phyloP scores from a whole-genome alignment of 164 flowering plant species.

The Umbilicus rupestris region DNA sequence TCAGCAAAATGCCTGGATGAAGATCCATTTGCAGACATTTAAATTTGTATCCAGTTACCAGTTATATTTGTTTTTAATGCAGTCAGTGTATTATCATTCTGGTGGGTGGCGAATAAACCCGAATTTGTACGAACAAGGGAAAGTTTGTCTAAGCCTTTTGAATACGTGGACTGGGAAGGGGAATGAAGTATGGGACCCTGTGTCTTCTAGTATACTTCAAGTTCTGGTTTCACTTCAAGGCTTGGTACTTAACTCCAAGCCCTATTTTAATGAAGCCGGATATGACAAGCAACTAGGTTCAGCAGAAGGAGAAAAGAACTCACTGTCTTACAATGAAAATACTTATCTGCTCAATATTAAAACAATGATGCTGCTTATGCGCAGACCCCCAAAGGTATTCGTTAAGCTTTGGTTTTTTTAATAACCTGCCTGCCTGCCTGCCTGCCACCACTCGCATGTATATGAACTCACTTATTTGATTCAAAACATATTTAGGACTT shows the following conservation, averaged over 20 bases:
- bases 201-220: constrained; percentile 95
- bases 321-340: constrained; percentile 90
- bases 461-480: not conserved
- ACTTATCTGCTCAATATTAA: constrained; percentile 91
- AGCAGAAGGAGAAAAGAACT: constrained; percentile 98
- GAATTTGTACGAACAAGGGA: constrained; percentile 95
- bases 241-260: constrained; percentile 82
- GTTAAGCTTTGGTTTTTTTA: no score
- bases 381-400: constrained; percentile 83
- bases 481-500: constrained; percentile 66
- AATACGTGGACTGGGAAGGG: constrained; percentile 99
- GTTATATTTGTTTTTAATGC: constrained; percentile 25
- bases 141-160: constrained; percentile 94
- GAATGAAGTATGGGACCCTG: constrained; percentile 96
- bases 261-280: constrained; percentile 99
- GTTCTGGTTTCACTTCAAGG: constrained; percentile 98
- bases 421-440: no score
- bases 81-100: constrained; percentile 97
- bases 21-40: not conserved
- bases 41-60: constrained; percentile 10
- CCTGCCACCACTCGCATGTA: not conserved
- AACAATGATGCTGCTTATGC: constrained; percentile 80
- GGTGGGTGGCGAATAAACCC: constrained; percentile 99
- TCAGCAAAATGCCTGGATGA: no score
- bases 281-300: constrained; percentile 97